Percentiles rank a stretch among this genome's conserved stretches.
Conservation (phyloP, 2,329 filamentous ascomycete genomes). For the Rutstroemia sydowiana region DNA sequence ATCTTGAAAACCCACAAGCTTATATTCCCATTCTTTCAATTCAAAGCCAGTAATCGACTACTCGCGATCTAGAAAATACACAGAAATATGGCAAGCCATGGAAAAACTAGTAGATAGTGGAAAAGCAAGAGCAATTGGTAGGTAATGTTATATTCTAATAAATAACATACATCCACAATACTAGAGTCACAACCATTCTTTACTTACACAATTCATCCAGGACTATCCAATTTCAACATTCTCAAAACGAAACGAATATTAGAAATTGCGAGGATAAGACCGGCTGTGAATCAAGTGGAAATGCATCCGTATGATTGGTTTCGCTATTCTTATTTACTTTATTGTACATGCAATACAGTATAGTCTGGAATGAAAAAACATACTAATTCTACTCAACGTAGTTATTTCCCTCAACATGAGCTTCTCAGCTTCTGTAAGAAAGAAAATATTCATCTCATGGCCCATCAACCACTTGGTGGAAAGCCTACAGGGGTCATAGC, state of each 20-base stretch:
- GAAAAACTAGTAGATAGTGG: background rate
- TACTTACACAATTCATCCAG: background rate
- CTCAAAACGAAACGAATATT: constrained; percentile 1
- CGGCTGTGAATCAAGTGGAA: constrained; percentile 2
- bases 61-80: background rate
- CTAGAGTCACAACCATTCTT: too few species aligned
- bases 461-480: constrained; percentile 11
- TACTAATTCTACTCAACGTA: background rate
- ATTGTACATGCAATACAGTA: too few species aligned
- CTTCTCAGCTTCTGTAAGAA: constrained; percentile 2
- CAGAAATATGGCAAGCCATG: constrained; percentile 6
- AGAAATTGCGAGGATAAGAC: constrained; percentile 2
- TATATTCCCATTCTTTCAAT: background rate
- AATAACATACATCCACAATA: too few species aligned
- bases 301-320: background rate
- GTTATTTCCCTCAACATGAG: constrained; percentile 4
- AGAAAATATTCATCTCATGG: constrained; percentile 10
- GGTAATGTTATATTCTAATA: background rate
- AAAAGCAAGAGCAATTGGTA: constrained; percentile 6
- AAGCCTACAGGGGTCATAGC: constrained; percentile 6
- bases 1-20: too few species aligned
- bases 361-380: too few species aligned
- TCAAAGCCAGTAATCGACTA: constrained; percentile 2
- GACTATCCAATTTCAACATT: constrained; percentile 7
- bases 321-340: background rate